Evolutionary conservation across 495 filamentous ascomycete genomes (phyloP).

Genomic region (Penicillium taxi): DNA sequence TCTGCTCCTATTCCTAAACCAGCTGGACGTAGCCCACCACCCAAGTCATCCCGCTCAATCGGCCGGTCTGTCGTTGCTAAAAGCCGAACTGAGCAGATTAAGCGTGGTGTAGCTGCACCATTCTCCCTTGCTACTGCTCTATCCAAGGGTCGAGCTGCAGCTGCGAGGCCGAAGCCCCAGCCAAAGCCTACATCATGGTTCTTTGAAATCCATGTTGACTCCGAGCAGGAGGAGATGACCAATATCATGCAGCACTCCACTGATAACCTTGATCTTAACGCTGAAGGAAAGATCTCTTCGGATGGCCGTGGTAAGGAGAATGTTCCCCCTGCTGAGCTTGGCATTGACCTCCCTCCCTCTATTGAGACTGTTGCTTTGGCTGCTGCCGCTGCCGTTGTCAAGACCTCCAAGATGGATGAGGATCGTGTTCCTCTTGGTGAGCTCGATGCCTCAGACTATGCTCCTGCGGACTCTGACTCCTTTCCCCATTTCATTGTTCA

Average conservation of each 20-base stretch:
- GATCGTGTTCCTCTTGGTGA: conserved; percentile 62
- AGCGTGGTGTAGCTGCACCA: conserved; percentile 38
- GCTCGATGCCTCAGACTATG: conserved; percentile 65
- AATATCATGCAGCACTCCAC: conserved; percentile 89
- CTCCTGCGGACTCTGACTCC: conserved; percentile 57
- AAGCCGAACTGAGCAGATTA: conserved; percentile 44
- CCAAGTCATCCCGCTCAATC: conserved; percentile 28
- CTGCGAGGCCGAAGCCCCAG: conserved; percentile 28
- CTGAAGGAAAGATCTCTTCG: conserved; percentile 34
- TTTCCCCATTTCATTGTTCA: conserved; percentile 51
- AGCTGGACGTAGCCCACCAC: conserved; percentile 34
- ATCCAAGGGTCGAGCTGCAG: conserved; percentile 30
- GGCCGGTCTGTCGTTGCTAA: conserved; percentile 33
- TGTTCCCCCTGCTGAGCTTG: conserved; percentile 49
- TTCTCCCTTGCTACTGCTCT: conserved; percentile 79
- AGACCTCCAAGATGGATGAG: conserved; percentile 39
- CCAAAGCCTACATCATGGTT: conserved; percentile 67
- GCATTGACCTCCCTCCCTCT: conserved; percentile 24
- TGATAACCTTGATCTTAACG: conserved; percentile 73
- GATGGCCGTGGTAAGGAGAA: conserved; percentile 83
- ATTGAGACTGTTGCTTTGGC: conserved; percentile 19
- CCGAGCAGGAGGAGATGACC: conserved; percentile 75
- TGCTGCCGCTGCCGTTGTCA: conserved; percentile 21
- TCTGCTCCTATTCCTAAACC: conserved; percentile 29
- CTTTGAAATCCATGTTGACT: conserved; percentile 94